A percentile compares a stretch with the other conserved stretches of the same genome.
phyloP scores from a whole-genome alignment of 352 stramenopile genomes.

The Blastocystis sp. region DNA sequence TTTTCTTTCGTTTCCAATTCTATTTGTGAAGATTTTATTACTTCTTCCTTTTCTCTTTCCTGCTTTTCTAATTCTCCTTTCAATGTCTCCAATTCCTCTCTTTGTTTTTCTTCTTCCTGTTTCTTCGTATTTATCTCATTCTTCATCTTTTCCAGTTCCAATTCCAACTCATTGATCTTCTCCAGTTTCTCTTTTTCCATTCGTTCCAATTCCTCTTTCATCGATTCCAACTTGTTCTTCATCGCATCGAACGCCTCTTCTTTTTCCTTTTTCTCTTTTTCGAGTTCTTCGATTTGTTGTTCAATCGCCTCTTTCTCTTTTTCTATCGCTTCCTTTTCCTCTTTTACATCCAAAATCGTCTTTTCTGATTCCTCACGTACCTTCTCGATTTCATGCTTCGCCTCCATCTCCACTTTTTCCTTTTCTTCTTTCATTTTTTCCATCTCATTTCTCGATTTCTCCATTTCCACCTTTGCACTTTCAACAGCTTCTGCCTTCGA shows the following conservation, averaged over 20 bases:
- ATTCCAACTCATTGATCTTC: neutral
- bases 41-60: neutral
- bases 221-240: neutral
- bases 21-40: neutral
- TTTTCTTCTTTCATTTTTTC: neutral
- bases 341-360: neutral
- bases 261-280: neutral
- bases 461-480: neutral
- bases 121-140: neutral
- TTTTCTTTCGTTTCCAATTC: neutral
- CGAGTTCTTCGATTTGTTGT: neutral
- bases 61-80: neutral
- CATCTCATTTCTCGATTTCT: neutral
- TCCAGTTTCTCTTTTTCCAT: neutral
- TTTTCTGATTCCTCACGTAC: neutral
- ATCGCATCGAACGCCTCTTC: neutral
- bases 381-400: neutral
- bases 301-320: neutral
- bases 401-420: neutral
- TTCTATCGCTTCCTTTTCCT: neutral
- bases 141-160: neutral
- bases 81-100: neutral
- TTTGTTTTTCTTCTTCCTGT: neutral
- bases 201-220: neutral
- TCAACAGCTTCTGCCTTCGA: neutral